A percentile compares a stretch with the other conserved stretches of the same genome.
Conservation (phyloP, 192 early-diverging fungal genomes). For the Coemansia guatemalensis region DNA sequence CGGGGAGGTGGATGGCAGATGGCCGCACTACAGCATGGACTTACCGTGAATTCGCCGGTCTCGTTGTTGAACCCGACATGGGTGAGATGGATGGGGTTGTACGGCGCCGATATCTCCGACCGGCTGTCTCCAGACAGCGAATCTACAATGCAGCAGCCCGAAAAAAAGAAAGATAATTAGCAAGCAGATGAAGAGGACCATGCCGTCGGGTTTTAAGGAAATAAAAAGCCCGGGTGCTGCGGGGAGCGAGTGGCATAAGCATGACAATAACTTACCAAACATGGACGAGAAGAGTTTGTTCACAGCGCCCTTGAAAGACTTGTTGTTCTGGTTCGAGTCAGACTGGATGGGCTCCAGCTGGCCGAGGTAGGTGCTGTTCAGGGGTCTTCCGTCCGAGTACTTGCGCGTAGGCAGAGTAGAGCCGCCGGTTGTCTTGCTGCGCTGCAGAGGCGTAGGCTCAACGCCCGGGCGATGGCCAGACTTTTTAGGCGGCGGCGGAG, state of each 20-base stretch:
- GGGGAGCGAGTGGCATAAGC: too few relatives aligned
- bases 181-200: not conserved
- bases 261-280: slow-evolving; percentile 42
- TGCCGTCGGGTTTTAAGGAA: not conserved
- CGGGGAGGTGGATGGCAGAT: not conserved
- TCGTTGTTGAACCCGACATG: slow-evolving; percentile 98
- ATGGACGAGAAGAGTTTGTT: slow-evolving; percentile 56
- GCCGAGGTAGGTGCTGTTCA: slow-evolving; percentile 54
- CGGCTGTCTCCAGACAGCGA: slow-evolving; percentile 67
- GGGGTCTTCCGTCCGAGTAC: slow-evolving; percentile 47
- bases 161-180: slow-evolving; percentile 3
- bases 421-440: slow-evolving; percentile 53
- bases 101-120: slow-evolving; percentile 90
- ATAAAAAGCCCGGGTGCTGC: not conserved
- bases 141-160: slow-evolving; percentile 31
- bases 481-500: slow-evolving; percentile 53
- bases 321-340: slow-evolving; percentile 38
- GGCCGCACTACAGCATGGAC: slow-evolving; percentile 14
- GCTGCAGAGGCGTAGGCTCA: slow-evolving; percentile 34
- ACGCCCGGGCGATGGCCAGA: slow-evolving; percentile 29
- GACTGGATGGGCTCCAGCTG: slow-evolving; percentile 53
- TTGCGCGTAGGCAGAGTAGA: slow-evolving; percentile 44
- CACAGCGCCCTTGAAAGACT: slow-evolving; percentile 54
- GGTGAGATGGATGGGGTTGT: slow-evolving; percentile 95
- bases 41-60: slow-evolving; percentile 90